Percentiles rank a stretch among this genome's conserved stretches.
Conservation (phyloP, 192 early-diverging fungal species). For the Backusella macrospora region DNA sequence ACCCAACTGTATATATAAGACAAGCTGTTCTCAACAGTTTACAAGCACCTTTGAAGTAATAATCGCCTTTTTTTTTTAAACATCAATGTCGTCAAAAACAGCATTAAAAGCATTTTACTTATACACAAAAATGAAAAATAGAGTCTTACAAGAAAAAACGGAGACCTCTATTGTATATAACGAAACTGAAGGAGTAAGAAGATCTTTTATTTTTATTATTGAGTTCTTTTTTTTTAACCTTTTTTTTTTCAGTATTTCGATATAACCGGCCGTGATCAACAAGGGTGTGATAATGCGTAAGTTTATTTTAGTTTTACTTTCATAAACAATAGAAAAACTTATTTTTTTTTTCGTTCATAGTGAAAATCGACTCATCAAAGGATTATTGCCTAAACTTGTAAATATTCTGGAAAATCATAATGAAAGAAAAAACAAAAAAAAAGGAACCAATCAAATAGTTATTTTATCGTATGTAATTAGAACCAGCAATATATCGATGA, state of each 20-base stretch:
- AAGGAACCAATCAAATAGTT: too few species aligned
- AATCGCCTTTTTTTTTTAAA: not conserved
- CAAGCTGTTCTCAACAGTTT: constrained; percentile 1
- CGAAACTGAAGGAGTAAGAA: not conserved
- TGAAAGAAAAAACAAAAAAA: too few species aligned
- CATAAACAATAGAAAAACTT: not conserved
- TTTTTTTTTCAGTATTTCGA: not conserved
- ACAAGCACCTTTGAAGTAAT: not conserved
- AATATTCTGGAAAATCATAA: too few species aligned
- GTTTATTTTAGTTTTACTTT: not conserved
- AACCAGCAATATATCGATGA: not conserved
- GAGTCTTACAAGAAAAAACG: not conserved
- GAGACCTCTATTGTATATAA: not conserved
- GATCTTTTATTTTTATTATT: not conserved
- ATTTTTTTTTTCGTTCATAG: not conserved
- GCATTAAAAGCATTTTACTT: too few species aligned
- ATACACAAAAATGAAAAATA: not conserved
- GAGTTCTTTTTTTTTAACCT: not conserved
- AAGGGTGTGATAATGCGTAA: not conserved
- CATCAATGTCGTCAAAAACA: too few species aligned
- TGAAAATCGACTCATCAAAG: not conserved
- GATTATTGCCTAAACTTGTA: not conserved
- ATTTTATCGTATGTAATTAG: not conserved
- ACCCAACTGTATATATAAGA: not conserved
- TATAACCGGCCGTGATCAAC: not conserved